Evolutionary conservation across 116 monocot species (phyloP).

Genomic region (Trichopus zeylanicus): DNA sequence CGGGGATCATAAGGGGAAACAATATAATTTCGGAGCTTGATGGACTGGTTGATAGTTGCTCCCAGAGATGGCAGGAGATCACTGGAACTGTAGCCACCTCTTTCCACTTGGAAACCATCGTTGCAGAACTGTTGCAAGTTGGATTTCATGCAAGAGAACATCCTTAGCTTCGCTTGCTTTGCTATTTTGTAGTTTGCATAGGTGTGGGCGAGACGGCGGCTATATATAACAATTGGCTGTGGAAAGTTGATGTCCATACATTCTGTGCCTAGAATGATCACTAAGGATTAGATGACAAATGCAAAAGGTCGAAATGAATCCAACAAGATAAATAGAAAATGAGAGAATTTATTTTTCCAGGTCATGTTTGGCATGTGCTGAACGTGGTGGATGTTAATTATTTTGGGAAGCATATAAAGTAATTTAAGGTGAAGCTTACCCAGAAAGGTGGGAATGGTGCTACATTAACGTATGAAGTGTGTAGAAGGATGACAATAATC

Average conservation of each 20-base stretch:
- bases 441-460: not conserved
- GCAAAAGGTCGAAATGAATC: not conserved
- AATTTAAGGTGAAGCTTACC: not conserved
- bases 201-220: not conserved
- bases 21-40: conserved; percentile 15
- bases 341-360: not conserved
- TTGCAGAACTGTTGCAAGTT: conserved; percentile 23
- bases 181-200: not conserved
- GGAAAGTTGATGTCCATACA: conserved; percentile 1
- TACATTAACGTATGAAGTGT: conserved; percentile 6
- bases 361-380: not conserved
- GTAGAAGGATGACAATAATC: not conserved
- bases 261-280: not conserved
- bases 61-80: conserved; percentile 36
- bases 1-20: conserved; percentile 42
- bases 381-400: not conserved
- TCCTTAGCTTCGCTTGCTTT: conserved; percentile 6
- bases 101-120: conserved; percentile 15
- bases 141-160: conserved; percentile 19
- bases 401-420: not conserved
- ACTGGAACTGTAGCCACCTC: conserved; percentile 23
- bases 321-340: not conserved
- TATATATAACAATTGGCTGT: not conserved
- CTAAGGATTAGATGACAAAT: not conserved
- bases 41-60: conserved; percentile 16